Conservation (phyloP, 129 eudicot species). For the Pseudognaphalium luteoalbum region DNA sequence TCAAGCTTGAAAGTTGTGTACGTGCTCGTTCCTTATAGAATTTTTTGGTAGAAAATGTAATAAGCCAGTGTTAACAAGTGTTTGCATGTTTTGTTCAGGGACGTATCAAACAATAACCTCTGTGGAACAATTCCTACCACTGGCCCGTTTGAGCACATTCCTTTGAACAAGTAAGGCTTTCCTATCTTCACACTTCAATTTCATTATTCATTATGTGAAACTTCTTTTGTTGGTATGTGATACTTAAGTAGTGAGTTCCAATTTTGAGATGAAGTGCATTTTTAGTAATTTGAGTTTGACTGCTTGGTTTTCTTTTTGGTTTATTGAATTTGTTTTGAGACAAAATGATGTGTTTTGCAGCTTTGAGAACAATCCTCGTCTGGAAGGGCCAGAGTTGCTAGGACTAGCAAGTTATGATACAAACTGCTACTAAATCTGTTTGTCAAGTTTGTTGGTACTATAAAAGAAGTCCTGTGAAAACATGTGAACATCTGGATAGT, state of each 20-base stretch:
- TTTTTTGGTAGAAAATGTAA: background rate
- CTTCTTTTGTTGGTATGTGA: background rate
- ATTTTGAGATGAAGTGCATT: background rate
- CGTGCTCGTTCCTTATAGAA: conserved; percentile 36
- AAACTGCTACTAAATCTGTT: conserved; percentile 58
- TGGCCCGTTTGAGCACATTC: conserved; percentile 91
- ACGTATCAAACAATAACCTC: conserved; percentile 78
- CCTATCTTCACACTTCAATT: background rate
- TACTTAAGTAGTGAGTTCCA: background rate
- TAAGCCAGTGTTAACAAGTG: background rate
- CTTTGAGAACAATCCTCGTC: conserved; percentile 90
- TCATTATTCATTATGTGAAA: background rate
- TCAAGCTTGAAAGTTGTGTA: conserved; percentile 95
- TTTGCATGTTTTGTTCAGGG: conserved; percentile 52
- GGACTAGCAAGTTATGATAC: conserved; percentile 91
- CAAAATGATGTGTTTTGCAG: conserved; percentile 44
- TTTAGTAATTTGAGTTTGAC: background rate
- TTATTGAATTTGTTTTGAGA: background rate
- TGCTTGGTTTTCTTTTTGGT: background rate
- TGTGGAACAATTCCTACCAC: conserved; percentile 88
- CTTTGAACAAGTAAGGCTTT: conserved; percentile 73
- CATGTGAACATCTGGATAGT: conserved; percentile 26
- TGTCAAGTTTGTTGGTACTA: conserved; percentile 28
- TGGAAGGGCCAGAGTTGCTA: conserved; percentile 95
- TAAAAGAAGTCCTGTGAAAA: conserved; percentile 34